These are phyloP conservation scores for Mycothermus thermophilus DNA, from an alignment of 495 filamentous ascomycete genomes.

Conservation along the genomic window DNA sequence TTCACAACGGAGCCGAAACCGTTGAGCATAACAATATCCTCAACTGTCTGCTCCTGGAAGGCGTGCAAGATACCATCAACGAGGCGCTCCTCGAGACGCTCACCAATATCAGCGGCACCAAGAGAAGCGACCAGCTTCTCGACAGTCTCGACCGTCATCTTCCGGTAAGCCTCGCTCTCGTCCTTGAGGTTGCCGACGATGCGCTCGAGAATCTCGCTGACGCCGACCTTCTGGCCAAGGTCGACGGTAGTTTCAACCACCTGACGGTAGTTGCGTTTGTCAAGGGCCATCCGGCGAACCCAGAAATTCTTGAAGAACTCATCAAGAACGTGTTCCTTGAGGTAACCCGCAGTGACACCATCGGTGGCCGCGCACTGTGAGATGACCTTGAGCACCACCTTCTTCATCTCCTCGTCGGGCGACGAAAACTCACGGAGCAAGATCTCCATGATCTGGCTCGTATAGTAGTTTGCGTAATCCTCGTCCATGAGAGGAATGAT, in stretches of 20 bases:
- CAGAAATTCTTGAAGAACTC: conserved; percentile 99
- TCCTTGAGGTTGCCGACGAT: conserved; percentile 94
- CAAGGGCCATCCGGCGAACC: conserved; percentile 91
- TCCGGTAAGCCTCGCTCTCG: conserved; percentile 93
- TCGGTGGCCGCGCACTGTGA: conserved; percentile 93
- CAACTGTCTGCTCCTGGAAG: conserved; percentile 97
- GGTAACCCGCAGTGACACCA: conserved; percentile 85
- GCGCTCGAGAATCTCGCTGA: conserved; percentile 84
- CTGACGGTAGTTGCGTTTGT: conserved; percentile 92
- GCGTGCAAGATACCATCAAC: conserved; percentile 94
- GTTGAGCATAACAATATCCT: conserved; percentile 91
- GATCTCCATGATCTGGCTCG: conserved; percentile 97
- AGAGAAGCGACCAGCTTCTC: conserved; percentile 90
- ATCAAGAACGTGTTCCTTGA: conserved; percentile 86
- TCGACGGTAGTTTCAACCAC: conserved; percentile 98
- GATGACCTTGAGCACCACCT: conserved; percentile 92
- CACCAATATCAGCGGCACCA: conserved; percentile 85
- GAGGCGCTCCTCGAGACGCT: conserved; percentile 79
- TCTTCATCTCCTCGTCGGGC: conserved; percentile 99
- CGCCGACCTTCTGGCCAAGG: conserved; percentile 90
- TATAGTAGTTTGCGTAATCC: conserved; percentile 98
- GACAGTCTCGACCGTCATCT: conserved; percentile 97
- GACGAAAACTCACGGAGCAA: conserved; percentile 89
- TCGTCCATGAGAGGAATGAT: conserved; percentile 99
- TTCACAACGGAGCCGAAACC: conserved; percentile 99